These are phyloP conservation scores for Alternaria sp. DNA, from an alignment of 2,329 filamentous ascomycete species.

Conservation along the genomic window DNA sequence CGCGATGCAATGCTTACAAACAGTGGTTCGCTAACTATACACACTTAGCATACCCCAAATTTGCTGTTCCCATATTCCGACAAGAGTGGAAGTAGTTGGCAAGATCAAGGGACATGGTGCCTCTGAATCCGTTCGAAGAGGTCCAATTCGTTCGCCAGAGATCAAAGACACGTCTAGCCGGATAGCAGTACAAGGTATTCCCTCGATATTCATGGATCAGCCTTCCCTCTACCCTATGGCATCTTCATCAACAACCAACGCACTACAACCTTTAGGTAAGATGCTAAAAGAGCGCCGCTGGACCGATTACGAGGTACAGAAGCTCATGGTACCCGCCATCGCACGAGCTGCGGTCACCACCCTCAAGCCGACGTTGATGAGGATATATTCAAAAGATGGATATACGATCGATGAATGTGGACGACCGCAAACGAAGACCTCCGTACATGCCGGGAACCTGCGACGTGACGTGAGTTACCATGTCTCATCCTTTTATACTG, in stretches of 20 bases:
- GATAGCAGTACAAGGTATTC: background rate
- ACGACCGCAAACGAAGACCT: constrained; percentile 1
- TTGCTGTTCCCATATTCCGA: background rate
- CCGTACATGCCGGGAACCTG: background rate
- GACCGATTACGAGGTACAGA: background rate
- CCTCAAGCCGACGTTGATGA: constrained; percentile 15
- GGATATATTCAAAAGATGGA: constrained; percentile 19
- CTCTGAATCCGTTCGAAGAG: fast-evolving
- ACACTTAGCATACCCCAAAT: background rate
- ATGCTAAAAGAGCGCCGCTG: background rate
- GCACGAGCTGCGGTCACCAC: constrained; percentile 10
- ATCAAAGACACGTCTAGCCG: background rate
- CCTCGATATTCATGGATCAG: background rate
- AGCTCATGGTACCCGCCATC: constrained; percentile 18
- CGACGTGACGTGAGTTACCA: background rate
- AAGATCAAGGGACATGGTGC: background rate
- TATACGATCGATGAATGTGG: constrained; percentile 20
- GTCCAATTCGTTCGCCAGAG: background rate
- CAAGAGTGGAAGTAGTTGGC: background rate
- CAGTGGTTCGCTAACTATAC: background rate
- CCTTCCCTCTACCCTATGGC: background rate
- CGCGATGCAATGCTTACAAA: background rate
- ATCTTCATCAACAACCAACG: background rate
- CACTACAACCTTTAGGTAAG: background rate
- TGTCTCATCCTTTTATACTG: background rate